Percentiles rank a stretch among this genome's conserved stretches.
Conservation (phyloP, 2,329 filamentous ascomycete species). For the Sclerotinia sclerotiorum region DNA sequence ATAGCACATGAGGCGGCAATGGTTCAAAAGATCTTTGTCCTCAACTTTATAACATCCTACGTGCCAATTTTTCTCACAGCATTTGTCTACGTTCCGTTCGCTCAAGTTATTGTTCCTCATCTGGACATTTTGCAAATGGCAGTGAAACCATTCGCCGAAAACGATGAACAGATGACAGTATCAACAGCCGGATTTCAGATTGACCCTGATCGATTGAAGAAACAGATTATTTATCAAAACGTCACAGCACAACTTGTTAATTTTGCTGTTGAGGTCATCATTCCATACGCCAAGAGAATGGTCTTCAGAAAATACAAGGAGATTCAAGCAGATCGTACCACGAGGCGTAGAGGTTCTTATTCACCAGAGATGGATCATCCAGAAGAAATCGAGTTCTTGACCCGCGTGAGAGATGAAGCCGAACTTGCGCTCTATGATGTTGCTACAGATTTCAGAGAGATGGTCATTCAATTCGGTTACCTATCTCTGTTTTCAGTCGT, state of each 20-base stretch:
- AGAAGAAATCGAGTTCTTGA: slow-evolving; percentile 78
- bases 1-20: slow-evolving; percentile 76
- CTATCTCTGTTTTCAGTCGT: slow-evolving; percentile 87
- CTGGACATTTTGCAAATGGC: slow-evolving; percentile 77
- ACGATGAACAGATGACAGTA: slow-evolving; percentile 65
- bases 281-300: slow-evolving; percentile 81
- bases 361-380: slow-evolving; percentile 58
- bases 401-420: slow-evolving; percentile 78
- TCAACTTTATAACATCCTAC: slow-evolving; percentile 97
- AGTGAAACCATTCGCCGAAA: slow-evolving; percentile 72
- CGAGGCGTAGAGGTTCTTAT: slow-evolving; percentile 49
- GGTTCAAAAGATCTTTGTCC: slow-evolving; percentile 88
- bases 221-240: slow-evolving; percentile 94
- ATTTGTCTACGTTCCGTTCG: slow-evolving; percentile 94
- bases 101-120: slow-evolving; percentile 77
- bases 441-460: slow-evolving; percentile 85
- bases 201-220: slow-evolving; percentile 77
- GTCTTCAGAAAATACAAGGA: slow-evolving; percentile 77
- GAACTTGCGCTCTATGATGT: slow-evolving; percentile 85
- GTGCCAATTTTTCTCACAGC: slow-evolving; percentile 88
- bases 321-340: slow-evolving; percentile 61
- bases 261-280: slow-evolving; percentile 77
- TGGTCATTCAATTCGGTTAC: slow-evolving; percentile 85
- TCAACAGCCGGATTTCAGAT: slow-evolving; percentile 69
- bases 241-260: slow-evolving; percentile 92